These are phyloP conservation scores for Ascochyta viciae-villosae DNA, from an alignment of 2,329 filamentous ascomycete genomes.

Conservation along the genomic window DNA sequence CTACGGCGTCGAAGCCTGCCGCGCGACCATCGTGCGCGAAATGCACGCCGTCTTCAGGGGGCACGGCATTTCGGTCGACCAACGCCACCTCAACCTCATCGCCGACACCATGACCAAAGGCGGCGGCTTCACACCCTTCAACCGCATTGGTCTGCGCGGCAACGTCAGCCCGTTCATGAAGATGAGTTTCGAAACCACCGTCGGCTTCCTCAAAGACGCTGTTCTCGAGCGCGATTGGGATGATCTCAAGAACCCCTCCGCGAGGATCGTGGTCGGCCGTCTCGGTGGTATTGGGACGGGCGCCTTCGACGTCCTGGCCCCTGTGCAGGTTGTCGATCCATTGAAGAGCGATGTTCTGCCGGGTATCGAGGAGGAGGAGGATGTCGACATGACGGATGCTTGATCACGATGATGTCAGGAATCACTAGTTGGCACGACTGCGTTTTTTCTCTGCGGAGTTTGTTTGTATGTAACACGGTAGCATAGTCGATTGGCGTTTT, in stretches of 20 bases:
- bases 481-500: no score
- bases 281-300: conserved; percentile 87
- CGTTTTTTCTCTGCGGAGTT: no score
- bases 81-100: conserved; percentile 91
- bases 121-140: conserved; percentile 90
- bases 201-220: conserved; percentile 91
- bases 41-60: conserved; percentile 83
- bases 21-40: conserved; percentile 85
- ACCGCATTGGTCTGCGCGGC: conserved; percentile 83
- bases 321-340: conserved; percentile 39
- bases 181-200: conserved; percentile 99
- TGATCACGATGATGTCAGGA: no score
- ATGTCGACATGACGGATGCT: conserved; percentile 21
- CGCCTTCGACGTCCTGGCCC: conserved; percentile 80
- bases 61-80: conserved; percentile 92
- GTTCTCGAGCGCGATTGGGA: conserved; percentile 91
- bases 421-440: no score
- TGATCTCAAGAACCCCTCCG: conserved; percentile 82
- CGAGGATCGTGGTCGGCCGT: conserved; percentile 85
- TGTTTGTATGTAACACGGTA: no score
- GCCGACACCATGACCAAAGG: conserved; percentile 97
- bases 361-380: conserved; percentile 21
- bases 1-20: conserved; percentile 94
- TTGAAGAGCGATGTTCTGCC: conserved; percentile 28
- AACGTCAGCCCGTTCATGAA: conserved; percentile 94